phyloP scores from a whole-genome alignment of 176 grass and related monocot genomes.

The Dactylis glomerata region DNA sequence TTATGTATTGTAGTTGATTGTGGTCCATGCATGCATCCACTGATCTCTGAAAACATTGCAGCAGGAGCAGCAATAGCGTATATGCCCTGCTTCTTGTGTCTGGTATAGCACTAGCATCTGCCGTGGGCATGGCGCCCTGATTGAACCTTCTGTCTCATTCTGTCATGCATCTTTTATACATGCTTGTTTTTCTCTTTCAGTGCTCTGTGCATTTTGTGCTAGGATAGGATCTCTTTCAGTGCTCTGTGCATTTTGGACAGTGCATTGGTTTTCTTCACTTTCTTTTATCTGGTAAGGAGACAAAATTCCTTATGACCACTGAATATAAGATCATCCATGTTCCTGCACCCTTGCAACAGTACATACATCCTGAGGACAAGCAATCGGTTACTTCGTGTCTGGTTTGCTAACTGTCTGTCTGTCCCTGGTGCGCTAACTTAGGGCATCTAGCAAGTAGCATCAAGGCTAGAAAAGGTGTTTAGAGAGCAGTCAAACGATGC shows the following conservation, averaged over 20 bases:
- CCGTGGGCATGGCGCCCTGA: slow-evolving; percentile 22
- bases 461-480: slow-evolving; percentile 1
- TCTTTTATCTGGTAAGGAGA: neutral
- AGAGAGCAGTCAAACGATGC: slow-evolving; percentile 37
- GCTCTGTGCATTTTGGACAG: neutral
- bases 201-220: neutral
- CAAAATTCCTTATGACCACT: slow-evolving; percentile 18
- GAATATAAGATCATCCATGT: neutral
- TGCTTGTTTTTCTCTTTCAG: neutral
- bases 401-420: slow-evolving; percentile 7
- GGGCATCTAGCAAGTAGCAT: slow-evolving; percentile 2
- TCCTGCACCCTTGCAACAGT: slow-evolving; percentile 15
- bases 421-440: slow-evolving; percentile 4
- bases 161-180: slow-evolving; percentile 4
- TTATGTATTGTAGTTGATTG: slow-evolving; percentile 2
- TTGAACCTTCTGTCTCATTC: slow-evolving; percentile 30
- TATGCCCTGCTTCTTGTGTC: slow-evolving; percentile 23
- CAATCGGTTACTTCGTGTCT: slow-evolving; percentile 24
- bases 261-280: neutral
- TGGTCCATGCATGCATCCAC: slow-evolving; percentile 38
- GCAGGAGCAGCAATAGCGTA: neutral
- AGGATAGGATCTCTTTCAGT: neutral
- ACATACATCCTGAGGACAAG: slow-evolving; percentile 41
- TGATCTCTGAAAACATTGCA: slow-evolving; percentile 16
- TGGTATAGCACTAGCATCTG: slow-evolving; percentile 14